These are phyloP conservation scores for Kurtzmaniella cleridarum DNA, from an alignment of 805 yeast genomes.

Conservation along the genomic window DNA sequence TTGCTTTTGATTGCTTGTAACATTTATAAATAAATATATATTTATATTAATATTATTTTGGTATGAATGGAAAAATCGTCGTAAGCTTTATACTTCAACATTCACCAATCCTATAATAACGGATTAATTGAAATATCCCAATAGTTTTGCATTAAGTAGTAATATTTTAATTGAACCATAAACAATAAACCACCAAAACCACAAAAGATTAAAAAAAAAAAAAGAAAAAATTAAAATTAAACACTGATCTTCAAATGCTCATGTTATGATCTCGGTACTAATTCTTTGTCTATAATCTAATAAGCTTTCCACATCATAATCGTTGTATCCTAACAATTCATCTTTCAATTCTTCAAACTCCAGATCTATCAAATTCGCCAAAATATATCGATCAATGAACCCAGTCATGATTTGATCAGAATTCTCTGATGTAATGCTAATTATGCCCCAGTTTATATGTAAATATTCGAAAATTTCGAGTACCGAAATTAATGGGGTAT, in stretches of 20 bases:
- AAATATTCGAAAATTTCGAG: conserved; percentile 35
- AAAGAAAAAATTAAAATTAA: too few relatives aligned
- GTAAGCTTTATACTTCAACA: too few relatives aligned
- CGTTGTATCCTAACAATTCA: conserved; percentile 9
- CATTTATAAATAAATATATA: too few relatives aligned
- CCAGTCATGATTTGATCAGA: conserved; percentile 21
- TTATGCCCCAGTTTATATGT: conserved; percentile 29
- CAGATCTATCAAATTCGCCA: conserved; percentile 25
- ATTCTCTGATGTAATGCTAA: conserved; percentile 7
- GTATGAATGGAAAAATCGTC: too few relatives aligned
- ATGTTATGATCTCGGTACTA: conserved; percentile 28
- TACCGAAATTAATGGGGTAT: conserved; percentile 25
- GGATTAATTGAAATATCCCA: too few relatives aligned
- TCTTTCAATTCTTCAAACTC: conserved; percentile 16
- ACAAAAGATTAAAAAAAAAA: too few relatives aligned
- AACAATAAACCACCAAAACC: too few relatives aligned
- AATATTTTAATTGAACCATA: too few relatives aligned
- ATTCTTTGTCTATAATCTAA: conserved; percentile 12
- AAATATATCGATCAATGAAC: conserved; percentile 33
- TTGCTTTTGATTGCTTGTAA: too few relatives aligned
- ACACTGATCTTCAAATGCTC: conserved; percentile 1
- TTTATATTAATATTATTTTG: too few relatives aligned
- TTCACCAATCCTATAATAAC: too few relatives aligned
- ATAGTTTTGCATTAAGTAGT: too few relatives aligned
- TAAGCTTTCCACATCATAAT: conserved; percentile 20